Base-by-base conservation (phyloP, 2,329 filamentous ascomycete species). In the Ustulina deusta region DNA sequence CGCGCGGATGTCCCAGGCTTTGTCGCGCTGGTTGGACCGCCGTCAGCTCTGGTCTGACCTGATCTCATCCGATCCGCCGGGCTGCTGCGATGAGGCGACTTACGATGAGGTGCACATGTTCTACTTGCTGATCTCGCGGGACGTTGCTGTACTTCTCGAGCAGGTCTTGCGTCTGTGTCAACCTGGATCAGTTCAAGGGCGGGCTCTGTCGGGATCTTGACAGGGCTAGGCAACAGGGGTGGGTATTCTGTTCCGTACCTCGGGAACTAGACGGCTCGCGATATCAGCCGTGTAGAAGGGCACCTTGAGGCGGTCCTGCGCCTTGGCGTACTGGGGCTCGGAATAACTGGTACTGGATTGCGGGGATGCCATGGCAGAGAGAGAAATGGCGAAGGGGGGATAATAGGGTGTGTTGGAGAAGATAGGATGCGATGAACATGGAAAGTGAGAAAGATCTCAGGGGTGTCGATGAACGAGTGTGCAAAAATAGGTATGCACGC, bases 311-410 rank as follows among this genome's bases (percentile, higher is more conserved):
- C 59, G 3, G 2, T 65, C 72, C 46, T 73, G 75, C 34, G 55
- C 44, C 44, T 71, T 67, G 49, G 73, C 73, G 56, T 71, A 71
- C 62, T 40, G 63, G 34, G 75, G 75, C 73, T 61, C 78, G 2
- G 81, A 80, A 69, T 74, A 4, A 66, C 79, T 65, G 4, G 58
- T 0, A 27, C 40, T 1, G 74, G 71, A 6, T 52, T 74, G 6
- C 7, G 38, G 2, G 60, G 75, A 6, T 75, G 80, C 46, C 67
- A 74, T 59, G 79, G 80, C 68, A 20, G 6, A 17, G 7, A n/a
- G 15, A 44, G 6, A 44, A 44, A 22, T 7, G n/a, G 22, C 2
- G 42, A 44, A 32, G 29, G 7, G 29, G 7, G 29, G 29, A 32
- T 7, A 7, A 32, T 4, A 4, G 3, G 29, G 7, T 32, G 7